phyloP scores from a whole-genome alignment of 1,284 basidiomycete genomes.

The Sporisorium scitamineum region DNA sequence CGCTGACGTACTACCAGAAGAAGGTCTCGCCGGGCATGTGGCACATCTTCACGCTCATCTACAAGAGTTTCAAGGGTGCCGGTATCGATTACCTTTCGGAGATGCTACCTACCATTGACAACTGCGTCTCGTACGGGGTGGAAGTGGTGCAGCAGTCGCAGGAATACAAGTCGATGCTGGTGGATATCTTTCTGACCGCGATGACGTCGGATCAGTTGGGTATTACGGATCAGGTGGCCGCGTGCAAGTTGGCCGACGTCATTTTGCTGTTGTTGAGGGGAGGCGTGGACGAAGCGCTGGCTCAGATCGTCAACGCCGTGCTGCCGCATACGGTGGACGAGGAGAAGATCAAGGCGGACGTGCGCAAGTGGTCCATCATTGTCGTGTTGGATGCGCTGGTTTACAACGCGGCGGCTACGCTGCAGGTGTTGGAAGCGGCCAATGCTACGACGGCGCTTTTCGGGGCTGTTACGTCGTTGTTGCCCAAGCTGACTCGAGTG shows the following conservation, averaged over 20 bases:
- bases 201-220: slow-evolving; percentile 81
- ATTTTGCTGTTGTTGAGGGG: slow-evolving; percentile 83
- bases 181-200: slow-evolving; percentile 85
- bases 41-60: slow-evolving; percentile 85
- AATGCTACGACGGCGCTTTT: slow-evolving; percentile 80
- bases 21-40: slow-evolving; percentile 84
- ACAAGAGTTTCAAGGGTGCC: slow-evolving; percentile 84
- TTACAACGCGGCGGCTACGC: slow-evolving; percentile 82
- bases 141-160: slow-evolving; percentile 79
- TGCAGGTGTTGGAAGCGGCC: slow-evolving; percentile 78
- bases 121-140: slow-evolving; percentile 86
- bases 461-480: slow-evolving; percentile 76
- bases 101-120: slow-evolving; percentile 89
- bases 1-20: slow-evolving; percentile 83
- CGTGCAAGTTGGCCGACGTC: slow-evolving; percentile 86
- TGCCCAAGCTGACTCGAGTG: slow-evolving; percentile 80
- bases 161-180: slow-evolving; percentile 83
- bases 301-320: slow-evolving; percentile 51
- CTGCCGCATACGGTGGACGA: slow-evolving; percentile 49
- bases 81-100: slow-evolving; percentile 84
- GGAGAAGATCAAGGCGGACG: slow-evolving; percentile 74
- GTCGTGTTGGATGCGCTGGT: slow-evolving; percentile 85
- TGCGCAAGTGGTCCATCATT: slow-evolving; percentile 82
- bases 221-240: slow-evolving; percentile 77
- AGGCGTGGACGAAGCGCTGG: slow-evolving; percentile 72